Evolutionary conservation across 768 basidiomycete genomes (phyloP), one percentile per base, ranked within the genome.

Genomic region (Plicaturopsis crispa): DNA sequence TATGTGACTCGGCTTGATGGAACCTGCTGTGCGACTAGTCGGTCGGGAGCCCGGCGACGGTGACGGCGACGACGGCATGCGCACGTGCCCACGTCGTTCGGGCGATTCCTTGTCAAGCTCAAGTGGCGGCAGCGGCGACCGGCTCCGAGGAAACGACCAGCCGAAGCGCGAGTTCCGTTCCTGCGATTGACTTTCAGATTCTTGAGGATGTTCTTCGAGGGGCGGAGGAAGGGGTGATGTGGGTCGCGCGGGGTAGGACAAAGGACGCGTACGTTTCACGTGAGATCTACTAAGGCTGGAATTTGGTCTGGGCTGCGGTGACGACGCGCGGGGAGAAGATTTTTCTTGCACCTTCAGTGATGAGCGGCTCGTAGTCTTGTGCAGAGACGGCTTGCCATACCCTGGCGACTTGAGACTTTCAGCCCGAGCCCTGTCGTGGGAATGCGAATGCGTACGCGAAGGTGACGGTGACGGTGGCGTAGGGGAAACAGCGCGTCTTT

Each of bases 81-180:
- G 41, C 35, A 40, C 45, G 31, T 45, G 48, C 3, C 41, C 14
- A 18, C 51, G 50, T 10, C 47, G 48, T 42, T 47, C 49, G 2
- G 49, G 48, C 2, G 54, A 54, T 5, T 56, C 56, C 18, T 46
- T 41, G 26, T 67, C 63, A 2, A 62, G 39, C 38, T 70, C 64
- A 12, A 72, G 51, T 2, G 69, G 62, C 24, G 69, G 62, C 16
- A 73, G 58, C 26, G 46, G 18, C 41, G 39, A 48, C 36, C 49
- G 54, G 24, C 48, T 56, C 17, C 62, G 62, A 5, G 63, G 55
- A 32, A 67, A 64, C 33, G 62, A 53, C 65, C 65, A 71, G 10
- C 62, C 63, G 43, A 65, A 63, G 23, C 44, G 55, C 4, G 61
- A 54, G 13, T 14, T 28, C 14, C 10, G 14, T 8, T 14, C 10